Conservation (phyloP, 2,329 filamentous ascomycete genomes). For the Neofusicoccum cordaticola region DNA sequence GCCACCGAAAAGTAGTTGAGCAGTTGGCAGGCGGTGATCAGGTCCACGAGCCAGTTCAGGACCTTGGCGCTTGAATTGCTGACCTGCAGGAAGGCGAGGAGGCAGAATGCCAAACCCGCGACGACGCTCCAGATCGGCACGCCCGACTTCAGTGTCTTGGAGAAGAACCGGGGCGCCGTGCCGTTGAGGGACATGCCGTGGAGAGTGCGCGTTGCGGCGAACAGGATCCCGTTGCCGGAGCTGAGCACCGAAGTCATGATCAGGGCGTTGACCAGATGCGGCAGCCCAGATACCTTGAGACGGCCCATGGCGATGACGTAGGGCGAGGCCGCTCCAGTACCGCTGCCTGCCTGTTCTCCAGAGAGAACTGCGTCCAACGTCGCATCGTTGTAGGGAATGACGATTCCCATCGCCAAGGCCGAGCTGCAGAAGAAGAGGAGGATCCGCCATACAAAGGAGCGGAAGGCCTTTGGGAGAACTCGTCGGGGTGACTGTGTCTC, state of each 20-base stretch:
- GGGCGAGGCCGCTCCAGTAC: constrained; percentile 57
- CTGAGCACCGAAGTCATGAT: background rate
- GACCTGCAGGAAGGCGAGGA: constrained; percentile 73
- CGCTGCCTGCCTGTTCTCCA: constrained; percentile 20
- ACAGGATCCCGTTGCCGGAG: background rate
- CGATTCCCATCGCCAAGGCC: constrained; percentile 56
- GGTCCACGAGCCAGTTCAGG: constrained; percentile 68
- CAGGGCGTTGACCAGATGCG: background rate
- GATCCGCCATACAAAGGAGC: constrained; percentile 54
- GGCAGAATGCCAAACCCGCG: constrained; percentile 63
- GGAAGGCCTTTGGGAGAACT: constrained; percentile 52
- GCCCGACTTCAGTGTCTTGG: background rate
- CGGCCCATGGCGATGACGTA: constrained; percentile 63
- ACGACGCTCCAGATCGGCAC: constrained; percentile 63
- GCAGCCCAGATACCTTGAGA: constrained; percentile 41
- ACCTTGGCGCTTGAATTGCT: constrained; percentile 64
- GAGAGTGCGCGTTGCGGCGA: background rate
- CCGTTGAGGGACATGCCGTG: background rate
- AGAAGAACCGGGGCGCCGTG: background rate
- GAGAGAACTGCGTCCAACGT: constrained; percentile 49
- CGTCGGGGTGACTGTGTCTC: constrained; percentile 46
- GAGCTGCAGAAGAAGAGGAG: constrained; percentile 50
- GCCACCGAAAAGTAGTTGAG: constrained; percentile 50
- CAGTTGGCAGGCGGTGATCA: constrained; percentile 68
- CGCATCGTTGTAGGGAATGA: constrained; percentile 52